phyloP scores from a whole-genome alignment of 2,329 filamentous ascomycete genomes.

The Aspergillus awamori region DNA sequence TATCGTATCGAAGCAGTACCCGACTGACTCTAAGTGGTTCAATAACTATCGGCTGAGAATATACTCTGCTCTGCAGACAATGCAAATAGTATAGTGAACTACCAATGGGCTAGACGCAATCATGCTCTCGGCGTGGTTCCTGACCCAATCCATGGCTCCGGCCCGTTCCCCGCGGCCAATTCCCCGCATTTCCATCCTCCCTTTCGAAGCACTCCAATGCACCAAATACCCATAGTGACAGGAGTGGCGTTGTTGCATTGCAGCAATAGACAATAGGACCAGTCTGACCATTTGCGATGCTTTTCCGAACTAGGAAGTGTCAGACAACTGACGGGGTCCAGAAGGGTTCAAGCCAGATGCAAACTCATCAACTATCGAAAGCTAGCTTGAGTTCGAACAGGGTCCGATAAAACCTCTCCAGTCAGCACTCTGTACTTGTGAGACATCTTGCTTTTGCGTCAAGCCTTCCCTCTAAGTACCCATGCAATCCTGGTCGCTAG shows the following conservation, averaged over 20 bases:
- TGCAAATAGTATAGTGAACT: too few species aligned
- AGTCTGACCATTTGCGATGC: neutral
- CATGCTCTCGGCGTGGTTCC: neutral
- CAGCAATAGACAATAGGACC: neutral
- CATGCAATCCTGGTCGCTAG: neutral
- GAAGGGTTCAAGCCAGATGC: neutral
- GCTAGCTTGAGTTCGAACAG: neutral
- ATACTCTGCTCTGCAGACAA: too few species aligned
- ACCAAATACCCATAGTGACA: neutral
- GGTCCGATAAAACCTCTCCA: neutral
- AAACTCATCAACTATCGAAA: neutral
- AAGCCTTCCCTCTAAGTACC: neutral
- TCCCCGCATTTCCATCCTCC: neutral
- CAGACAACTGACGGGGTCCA: neutral
- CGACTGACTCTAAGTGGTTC: neutral
- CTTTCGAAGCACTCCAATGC: neutral
- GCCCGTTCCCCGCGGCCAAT: neutral
- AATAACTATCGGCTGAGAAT: neutral
- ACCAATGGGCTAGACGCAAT: too few species aligned
- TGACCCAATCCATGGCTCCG: neutral
- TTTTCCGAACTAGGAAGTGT: neutral
- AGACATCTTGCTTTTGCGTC: neutral
- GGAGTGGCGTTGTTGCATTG: neutral
- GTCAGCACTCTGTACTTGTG: constrained; percentile 3
- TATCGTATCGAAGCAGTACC: neutral